Evolutionary conservation across 495 filamentous ascomycete species (phyloP).

Genomic region (Daldinia grandis): DNA sequence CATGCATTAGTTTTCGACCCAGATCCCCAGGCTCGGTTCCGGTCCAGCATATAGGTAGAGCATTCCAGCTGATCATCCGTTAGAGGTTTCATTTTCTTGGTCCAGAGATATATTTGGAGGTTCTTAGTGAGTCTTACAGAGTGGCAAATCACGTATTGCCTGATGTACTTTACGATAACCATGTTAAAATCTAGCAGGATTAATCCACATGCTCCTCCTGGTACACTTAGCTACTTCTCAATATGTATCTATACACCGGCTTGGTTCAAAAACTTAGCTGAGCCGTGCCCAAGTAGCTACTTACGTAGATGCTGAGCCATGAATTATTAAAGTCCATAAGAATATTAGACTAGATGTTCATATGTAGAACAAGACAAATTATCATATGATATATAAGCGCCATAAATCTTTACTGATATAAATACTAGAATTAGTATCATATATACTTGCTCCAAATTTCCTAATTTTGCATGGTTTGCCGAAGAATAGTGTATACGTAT

Average conservation of each 20-base stretch:
- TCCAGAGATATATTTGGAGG: slow-evolving; percentile 4
- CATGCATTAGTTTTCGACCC: slow-evolving; percentile 41
- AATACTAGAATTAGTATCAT: not conserved
- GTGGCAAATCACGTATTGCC: not conserved
- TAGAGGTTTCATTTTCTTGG: slow-evolving; percentile 9
- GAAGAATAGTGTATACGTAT: slow-evolving; percentile 4
- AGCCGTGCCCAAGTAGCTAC: not conserved
- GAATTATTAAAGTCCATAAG: not conserved
- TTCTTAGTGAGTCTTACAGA: slow-evolving; percentile 12
- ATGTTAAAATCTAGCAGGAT: not conserved
- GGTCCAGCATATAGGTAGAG: slow-evolving; percentile 9
- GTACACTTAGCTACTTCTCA: not conserved
- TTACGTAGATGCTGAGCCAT: not conserved
- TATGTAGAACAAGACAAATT: not conserved
- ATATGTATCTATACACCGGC: not conserved
- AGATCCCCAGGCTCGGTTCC: slow-evolving; percentile 32
- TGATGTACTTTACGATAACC: slow-evolving; percentile 8
- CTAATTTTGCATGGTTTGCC: not conserved
- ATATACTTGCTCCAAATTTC: not conserved
- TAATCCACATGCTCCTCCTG: slow-evolving; percentile 5
- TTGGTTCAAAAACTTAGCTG: not conserved
- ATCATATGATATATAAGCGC: not conserved
- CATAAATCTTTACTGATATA: not conserved
- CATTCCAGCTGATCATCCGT: slow-evolving; percentile 15
- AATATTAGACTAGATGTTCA: not conserved